phyloP scores from a whole-genome alignment of 352 stramenopile species.

The Globisporangium recalcitrans region DNA sequence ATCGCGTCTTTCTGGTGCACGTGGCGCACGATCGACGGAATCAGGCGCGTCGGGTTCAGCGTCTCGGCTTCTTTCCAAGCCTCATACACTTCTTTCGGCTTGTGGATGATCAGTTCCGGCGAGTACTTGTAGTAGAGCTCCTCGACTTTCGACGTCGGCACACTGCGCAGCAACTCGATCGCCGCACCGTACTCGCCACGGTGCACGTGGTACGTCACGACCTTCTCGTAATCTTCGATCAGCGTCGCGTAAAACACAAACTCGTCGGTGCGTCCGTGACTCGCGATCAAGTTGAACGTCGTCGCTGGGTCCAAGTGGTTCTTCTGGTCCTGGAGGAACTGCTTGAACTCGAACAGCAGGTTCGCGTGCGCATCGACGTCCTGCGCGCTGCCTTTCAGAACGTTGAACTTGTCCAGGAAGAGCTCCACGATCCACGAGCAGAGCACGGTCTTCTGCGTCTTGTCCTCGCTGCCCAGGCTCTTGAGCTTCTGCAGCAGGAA shows the following conservation, averaged over 20 bases:
- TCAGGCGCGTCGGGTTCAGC: constrained; percentile 88
- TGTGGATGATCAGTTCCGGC: constrained; percentile 88
- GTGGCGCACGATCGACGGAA: constrained; percentile 90
- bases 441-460: constrained; percentile 90
- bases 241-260: constrained; percentile 90
- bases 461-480: constrained; percentile 70
- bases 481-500: constrained; percentile 90
- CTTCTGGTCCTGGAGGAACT: constrained; percentile 89
- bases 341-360: constrained; percentile 88
- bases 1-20: constrained; percentile 67
- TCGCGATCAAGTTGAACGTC: constrained; percentile 90
- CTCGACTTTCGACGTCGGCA: constrained; percentile 89
- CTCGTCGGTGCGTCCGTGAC: constrained; percentile 89
- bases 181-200: constrained; percentile 85
- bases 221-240: constrained; percentile 93
- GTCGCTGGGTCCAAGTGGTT: constrained; percentile 82
- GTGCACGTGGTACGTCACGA: constrained; percentile 91
- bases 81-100: constrained; percentile 88
- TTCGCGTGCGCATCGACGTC: constrained; percentile 85
- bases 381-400: constrained; percentile 72
- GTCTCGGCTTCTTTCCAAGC: constrained; percentile 88
- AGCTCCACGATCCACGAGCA: constrained; percentile 93
- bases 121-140: constrained; percentile 94
- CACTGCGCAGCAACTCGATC: constrained; percentile 85
- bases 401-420: constrained; percentile 90